Evolutionary conservation across 192 early-diverging fungal genomes (phyloP), one percentile per base, ranked within the genome.

Genomic region (Lunasporangiospora selenospora): DNA sequence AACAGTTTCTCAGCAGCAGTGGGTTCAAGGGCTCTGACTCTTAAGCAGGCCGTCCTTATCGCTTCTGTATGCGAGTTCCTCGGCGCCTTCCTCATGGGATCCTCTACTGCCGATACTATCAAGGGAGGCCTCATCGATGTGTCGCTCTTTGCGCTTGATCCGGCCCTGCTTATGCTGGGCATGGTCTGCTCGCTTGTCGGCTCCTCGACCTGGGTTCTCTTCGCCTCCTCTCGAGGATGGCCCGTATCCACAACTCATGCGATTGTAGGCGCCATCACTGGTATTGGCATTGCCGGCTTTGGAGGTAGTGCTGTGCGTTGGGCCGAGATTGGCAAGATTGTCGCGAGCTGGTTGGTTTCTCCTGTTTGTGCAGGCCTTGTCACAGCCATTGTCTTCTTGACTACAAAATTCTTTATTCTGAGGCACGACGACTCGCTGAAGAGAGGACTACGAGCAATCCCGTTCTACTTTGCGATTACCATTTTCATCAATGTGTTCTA

Each of bases 181-280:
- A 95, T 94, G 87, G 79, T 90, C 31, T 94, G 92, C 52, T 90
- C 93, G 9, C 64, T 94, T n/a, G 61, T 87, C 47, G 92, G 87
- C 41, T 91, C 92, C 18, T 86, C 92, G 12, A 53, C 64, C 8
- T 94, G 92, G 92, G 88, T 94, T 21, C 65, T 93, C 15, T 73
- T 82, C 58, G 89, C 92, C 7, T 85, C 89, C 33, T 82, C 76
- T 34, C 59, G 69, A 12, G 93, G 92, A 5, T 77, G 80, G 62
- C 92, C 93, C 4, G 92, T 94, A 12, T 89, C 86, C 41, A 92
- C 92, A n/a, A 93, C 93, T 12, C 92, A 94, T 67, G 84, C 88
- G 37, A 90, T 94, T 67, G 88, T 94, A 36, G 93, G 91, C 57
- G 92, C 87, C 12, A 79, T 94, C 43, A 77, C 83, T 40, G 92